These are phyloP conservation scores for Geotrichum aggregatum DNA, from an alignment of 1,139 yeast species.

Conservation along the genomic window DNA sequence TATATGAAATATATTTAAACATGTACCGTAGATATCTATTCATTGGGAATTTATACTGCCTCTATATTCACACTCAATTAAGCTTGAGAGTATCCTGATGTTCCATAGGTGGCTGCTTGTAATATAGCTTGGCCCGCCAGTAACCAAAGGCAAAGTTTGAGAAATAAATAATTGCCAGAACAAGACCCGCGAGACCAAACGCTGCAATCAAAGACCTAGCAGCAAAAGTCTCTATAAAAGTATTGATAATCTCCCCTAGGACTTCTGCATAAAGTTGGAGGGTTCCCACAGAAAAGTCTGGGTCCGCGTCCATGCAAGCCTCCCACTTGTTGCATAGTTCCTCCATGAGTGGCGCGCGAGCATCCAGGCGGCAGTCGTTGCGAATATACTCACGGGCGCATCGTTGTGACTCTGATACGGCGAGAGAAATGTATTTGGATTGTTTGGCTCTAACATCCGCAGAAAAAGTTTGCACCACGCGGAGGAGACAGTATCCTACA, in stretches of 20 bases:
- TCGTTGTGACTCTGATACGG: conserved; percentile 16
- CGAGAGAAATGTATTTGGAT: conserved; percentile 3
- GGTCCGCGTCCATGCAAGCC: conserved; percentile 45
- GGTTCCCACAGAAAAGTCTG: conserved; percentile 14
- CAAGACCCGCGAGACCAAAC: conserved; percentile 32
- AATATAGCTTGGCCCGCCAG: conserved; percentile 32
- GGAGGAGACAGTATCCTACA: conserved; percentile 8
- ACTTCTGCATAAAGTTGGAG: conserved; percentile 50
- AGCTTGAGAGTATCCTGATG: conserved; percentile 9
- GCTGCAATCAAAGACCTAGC: conserved; percentile 59
- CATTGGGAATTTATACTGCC: too few species aligned
- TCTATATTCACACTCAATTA: conserved; percentile 5
- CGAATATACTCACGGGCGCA: conserved; percentile 66
- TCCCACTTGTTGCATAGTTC: conserved; percentile 67
- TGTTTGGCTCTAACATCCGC: conserved; percentile 7
- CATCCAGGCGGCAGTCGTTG: conserved; percentile 56
- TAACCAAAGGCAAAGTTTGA: conserved; percentile 46
- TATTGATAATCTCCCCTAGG: conserved; percentile 70
- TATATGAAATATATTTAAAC: too few species aligned
- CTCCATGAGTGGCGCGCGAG: conserved; percentile 62
- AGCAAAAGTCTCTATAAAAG: conserved; percentile 64
- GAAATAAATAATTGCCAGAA: conserved; percentile 36
- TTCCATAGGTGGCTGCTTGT: conserved; percentile 2
- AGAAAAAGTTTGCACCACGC: conserved; percentile 7
- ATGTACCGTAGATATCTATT: too few species aligned